Percentiles rank a stretch among this genome's conserved stretches.
phyloP scores from a whole-genome alignment of 768 basidiomycete species.

The Leccinum fibrillosum region DNA sequence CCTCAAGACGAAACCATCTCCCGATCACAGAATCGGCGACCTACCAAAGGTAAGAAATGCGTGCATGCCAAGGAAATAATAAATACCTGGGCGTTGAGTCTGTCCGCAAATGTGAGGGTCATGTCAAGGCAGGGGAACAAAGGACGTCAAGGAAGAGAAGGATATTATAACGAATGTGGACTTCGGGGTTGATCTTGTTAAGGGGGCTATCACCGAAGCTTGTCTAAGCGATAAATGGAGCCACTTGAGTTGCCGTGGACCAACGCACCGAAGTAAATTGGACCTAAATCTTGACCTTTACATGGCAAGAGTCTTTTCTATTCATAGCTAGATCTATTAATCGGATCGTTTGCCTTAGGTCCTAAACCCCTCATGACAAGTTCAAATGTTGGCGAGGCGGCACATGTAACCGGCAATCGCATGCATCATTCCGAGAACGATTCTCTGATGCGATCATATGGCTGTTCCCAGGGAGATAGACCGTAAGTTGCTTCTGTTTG shows the following conservation, averaged over 20 bases:
- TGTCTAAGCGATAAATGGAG: conserved; percentile 5
- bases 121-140: conserved; percentile 24
- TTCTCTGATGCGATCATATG: conserved; percentile 13
- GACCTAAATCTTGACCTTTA: not conserved
- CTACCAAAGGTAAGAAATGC: conserved; percentile 13
- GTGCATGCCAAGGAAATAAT: not conserved
- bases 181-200: not conserved
- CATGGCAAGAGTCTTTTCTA: not conserved
- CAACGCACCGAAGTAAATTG: not conserved
- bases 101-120: conserved; percentile 39
- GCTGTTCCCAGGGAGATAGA: conserved; percentile 23
- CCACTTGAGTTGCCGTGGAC: not conserved
- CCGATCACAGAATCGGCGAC: conserved; percentile 46
- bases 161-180: conserved; percentile 26
- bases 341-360: not conserved
- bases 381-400: conserved; percentile 8
- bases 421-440: conserved; percentile 21
- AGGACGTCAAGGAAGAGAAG: conserved; percentile 13
- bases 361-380: not conserved
- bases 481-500: conserved; percentile 11
- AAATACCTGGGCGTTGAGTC: conserved; percentile 40
- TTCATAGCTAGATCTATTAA: not conserved
- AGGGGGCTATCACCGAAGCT: not conserved
- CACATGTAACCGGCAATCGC: conserved; percentile 5
- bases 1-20: conserved; percentile 71